Evolutionary conservation across 768 basidiomycete species (phyloP), one percentile per base, ranked within the genome.

Genomic region (Pisolithus sp.): DNA sequence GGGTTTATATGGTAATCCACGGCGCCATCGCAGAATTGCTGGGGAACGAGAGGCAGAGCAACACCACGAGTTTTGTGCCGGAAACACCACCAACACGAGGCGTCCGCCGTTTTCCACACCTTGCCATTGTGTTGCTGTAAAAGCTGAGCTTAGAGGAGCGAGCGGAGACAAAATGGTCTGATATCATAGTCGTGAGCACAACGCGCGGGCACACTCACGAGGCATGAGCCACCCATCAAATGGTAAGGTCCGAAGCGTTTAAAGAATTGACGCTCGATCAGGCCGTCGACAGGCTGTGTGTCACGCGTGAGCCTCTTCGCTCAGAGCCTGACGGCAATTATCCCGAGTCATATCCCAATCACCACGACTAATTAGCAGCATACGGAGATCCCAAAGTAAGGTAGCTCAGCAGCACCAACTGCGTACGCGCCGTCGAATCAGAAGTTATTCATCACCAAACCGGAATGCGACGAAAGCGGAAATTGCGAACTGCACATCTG

Each of bases 31-130:
- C 52, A 50, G 62, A 62, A 51, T 64, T 55, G n/a, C 46, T 5
- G 62, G 64, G 62, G 64, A 65, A 66, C 62, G 58, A 62, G 60
- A 54, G 61, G 64, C 57, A 66, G 58, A 64, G 64, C 55, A 65
- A 49, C 52, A 62, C 59, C 57, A 65, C 56, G 64, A 66, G 46
- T 46, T 31, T 24, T n/a, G 31, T 12, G 46, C 31, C 28, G 46
- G 15, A 44, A 46, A 46, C 46, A 46, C 46, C 28, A 30, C 26
- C 15, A 46, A 46, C 46, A 46, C 15, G 46, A 46, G 46, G 28
- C 31, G 21, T n/a, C n/a, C 46, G 46, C 46, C 46, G 31, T 17
- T 31, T 31, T 46, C 46, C 46, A 46, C 46, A 34, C 28, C 28
- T 23, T 30, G 7, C 39, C 30, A 31, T 31, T 30, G 28, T 15